A percentile compares a stretch with the other conserved stretches of the same genome.
Evolutionary conservation across 768 basidiomycete genomes (phyloP).

Genomic region (Boletus eberwhitei): DNA sequence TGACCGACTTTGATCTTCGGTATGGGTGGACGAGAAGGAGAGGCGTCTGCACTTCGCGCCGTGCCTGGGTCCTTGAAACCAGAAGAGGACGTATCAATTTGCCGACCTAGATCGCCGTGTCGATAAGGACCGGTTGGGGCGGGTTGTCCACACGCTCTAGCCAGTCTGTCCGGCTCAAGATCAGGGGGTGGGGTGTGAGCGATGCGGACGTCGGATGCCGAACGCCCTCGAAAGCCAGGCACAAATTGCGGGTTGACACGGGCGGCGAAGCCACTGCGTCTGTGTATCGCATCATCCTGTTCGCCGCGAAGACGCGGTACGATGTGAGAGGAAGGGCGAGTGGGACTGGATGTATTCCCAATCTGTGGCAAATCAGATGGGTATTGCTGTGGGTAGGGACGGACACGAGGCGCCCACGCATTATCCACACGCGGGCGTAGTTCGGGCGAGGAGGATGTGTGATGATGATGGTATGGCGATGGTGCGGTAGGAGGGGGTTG

Average conservation of each 20-base stretch:
- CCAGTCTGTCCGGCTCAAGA: slow-evolving; percentile 28
- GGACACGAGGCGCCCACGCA: slow-evolving; percentile 24
- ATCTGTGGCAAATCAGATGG: slow-evolving; percentile 7
- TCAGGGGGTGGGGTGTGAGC: slow-evolving; percentile 23
- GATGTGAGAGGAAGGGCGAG: slow-evolving; percentile 12
- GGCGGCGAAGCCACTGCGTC: slow-evolving; percentile 15
- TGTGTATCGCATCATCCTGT: slow-evolving; percentile 3
- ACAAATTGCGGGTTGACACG: slow-evolving; percentile 10
- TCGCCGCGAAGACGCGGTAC: slow-evolving; percentile 11
- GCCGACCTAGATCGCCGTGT: slow-evolving; percentile 3
- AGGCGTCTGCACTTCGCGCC: background rate
- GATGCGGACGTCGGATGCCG: slow-evolving; percentile 23
- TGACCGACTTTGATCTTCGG: slow-evolving; percentile 20
- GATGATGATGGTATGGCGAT: slow-evolving; percentile 14
- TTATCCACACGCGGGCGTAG: slow-evolving; percentile 19
- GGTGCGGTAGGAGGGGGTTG: slow-evolving; percentile 5
- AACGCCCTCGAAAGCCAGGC: slow-evolving; percentile 17
- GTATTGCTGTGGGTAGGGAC: slow-evolving; percentile 10
- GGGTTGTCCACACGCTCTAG: slow-evolving; percentile 28
- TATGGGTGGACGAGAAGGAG: slow-evolving; percentile 3
- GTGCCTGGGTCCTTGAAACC: background rate
- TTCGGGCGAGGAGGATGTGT: slow-evolving; percentile 26
- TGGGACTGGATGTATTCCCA: background rate
- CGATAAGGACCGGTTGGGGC: slow-evolving; percentile 6
- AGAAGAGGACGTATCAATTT: background rate